A percentile compares a stretch with the other conserved stretches of the same genome.
Evolutionary conservation across 495 filamentous ascomycete species (phyloP).

Genomic region (Umbilicaria muhlenbergii): DNA sequence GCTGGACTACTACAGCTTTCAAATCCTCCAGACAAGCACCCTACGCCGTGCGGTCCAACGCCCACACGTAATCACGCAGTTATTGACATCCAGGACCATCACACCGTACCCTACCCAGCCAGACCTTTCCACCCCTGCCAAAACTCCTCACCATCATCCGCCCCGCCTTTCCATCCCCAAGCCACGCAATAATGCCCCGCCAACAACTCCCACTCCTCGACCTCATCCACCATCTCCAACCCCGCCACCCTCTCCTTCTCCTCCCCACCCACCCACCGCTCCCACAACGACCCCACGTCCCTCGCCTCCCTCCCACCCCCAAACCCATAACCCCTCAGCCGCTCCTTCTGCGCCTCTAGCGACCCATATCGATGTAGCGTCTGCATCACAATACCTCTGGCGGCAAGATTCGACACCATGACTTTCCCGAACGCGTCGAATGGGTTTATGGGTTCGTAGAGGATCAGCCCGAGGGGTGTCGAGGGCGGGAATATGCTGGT

Average conservation of each 20-base stretch:
- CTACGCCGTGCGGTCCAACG: no score
- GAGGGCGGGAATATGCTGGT: slow-evolving; percentile 12
- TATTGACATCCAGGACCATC: neutral
- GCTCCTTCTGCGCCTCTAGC: slow-evolving; percentile 44
- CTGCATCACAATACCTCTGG: slow-evolving; percentile 70
- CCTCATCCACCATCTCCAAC: slow-evolving; percentile 84
- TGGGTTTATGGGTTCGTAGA: slow-evolving; percentile 84
- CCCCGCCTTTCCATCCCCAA: slow-evolving; percentile 58
- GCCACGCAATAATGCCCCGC: slow-evolving; percentile 80
- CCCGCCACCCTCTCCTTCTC: slow-evolving; percentile 69
- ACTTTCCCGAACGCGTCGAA: slow-evolving; percentile 72
- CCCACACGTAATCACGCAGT: no score
- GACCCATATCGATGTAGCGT: slow-evolving; percentile 58
- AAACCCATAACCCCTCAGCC: slow-evolving; percentile 51
- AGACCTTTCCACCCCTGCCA: slow-evolving; percentile 27
- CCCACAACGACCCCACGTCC: slow-evolving; percentile 63
- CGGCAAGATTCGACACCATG: slow-evolving; percentile 82
- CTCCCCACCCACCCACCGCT: slow-evolving; percentile 47
- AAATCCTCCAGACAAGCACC: no score
- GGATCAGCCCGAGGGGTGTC: slow-evolving; percentile 41
- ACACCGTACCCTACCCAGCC: slow-evolving; percentile 15
- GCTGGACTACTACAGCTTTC: no score
- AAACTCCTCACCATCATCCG: slow-evolving; percentile 10
- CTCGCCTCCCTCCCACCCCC: slow-evolving; percentile 35
- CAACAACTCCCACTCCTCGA: slow-evolving; percentile 86